These are phyloP conservation scores for Pythium plurisporium DNA, from an alignment of 352 stramenopile species.

Conservation along the genomic window DNA sequence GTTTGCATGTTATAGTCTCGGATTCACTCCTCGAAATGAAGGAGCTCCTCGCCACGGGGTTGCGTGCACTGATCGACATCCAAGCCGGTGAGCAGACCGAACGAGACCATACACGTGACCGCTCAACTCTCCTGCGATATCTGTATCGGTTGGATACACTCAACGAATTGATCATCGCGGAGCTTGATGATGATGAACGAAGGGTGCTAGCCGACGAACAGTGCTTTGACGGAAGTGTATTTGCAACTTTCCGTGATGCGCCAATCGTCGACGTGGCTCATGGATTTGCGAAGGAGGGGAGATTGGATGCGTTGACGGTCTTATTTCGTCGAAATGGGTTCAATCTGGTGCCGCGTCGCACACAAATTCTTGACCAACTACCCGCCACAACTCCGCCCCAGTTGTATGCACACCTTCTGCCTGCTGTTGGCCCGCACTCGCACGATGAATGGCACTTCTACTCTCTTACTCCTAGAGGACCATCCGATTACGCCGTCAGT, in stretches of 20 bases:
- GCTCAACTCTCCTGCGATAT: constrained; percentile 11
- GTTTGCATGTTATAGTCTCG: constrained; percentile 29
- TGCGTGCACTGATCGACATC: constrained; percentile 23
- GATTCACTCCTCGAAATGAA: constrained; percentile 55
- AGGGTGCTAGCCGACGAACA: constrained; percentile 17
- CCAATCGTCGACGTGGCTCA: constrained; percentile 34
- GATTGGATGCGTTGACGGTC: constrained; percentile 35
- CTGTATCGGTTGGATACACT: constrained; percentile 25
- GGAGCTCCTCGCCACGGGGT: constrained; percentile 44
- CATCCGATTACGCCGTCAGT: constrained; percentile 1
- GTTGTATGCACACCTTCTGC: constrained; percentile 44
- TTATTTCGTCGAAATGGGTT: constrained; percentile 48
- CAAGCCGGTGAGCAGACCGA: not conserved
- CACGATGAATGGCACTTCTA: constrained; percentile 39
- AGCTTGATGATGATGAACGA: constrained; percentile 13
- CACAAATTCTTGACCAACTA: constrained; percentile 44
- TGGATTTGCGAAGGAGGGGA: constrained; percentile 46
- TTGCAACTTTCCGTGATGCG: constrained; percentile 29
- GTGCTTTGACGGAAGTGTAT: constrained; percentile 39
- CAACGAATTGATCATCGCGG: constrained; percentile 13
- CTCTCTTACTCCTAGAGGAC: constrained; percentile 21
- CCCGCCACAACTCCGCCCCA: constrained; percentile 33
- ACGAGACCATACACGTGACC: not conserved
- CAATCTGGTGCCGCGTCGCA: constrained; percentile 44
- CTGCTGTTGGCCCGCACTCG: constrained; percentile 27